Evolutionary conservation across 441 rosid genomes (phyloP).

Genomic region (Eutrema salsugineum): DNA sequence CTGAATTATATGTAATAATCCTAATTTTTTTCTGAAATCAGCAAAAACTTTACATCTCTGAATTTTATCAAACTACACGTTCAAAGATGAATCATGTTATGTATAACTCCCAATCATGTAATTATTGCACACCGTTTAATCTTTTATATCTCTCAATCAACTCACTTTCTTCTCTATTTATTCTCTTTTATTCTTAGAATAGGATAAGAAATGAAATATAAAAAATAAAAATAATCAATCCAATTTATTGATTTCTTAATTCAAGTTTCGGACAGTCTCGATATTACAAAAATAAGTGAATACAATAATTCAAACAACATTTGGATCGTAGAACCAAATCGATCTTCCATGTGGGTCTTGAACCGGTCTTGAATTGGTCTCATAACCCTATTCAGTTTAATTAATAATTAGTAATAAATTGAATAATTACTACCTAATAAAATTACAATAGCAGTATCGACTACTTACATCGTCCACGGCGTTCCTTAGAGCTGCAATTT

Average conservation of each 20-base stretch:
- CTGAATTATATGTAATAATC: too few relatives aligned
- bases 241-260: background rate
- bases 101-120: too few relatives aligned
- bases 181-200: too few relatives aligned
- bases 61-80: too few relatives aligned
- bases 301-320: background rate
- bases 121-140: too few relatives aligned
- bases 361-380: slow-evolving; percentile 57
- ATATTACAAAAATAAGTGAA: background rate
- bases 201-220: background rate
- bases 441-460: background rate
- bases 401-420: background rate
- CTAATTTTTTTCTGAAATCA: too few relatives aligned
- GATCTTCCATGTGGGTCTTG: slow-evolving; percentile 39
- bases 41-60: too few relatives aligned
- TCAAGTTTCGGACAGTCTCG: background rate
- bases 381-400: slow-evolving; percentile 38
- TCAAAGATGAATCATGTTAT: too few relatives aligned
- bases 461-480: slow-evolving; percentile 55
- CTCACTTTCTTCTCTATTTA: too few relatives aligned
- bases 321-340: slow-evolving; percentile 34
- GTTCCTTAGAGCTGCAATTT: slow-evolving; percentile 39
- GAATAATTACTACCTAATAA: background rate
- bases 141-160: too few relatives aligned
- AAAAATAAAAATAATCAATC: background rate